These are phyloP conservation scores for Penicillium silybi DNA, from an alignment of 495 filamentous ascomycete species.

Conservation along the genomic window DNA sequence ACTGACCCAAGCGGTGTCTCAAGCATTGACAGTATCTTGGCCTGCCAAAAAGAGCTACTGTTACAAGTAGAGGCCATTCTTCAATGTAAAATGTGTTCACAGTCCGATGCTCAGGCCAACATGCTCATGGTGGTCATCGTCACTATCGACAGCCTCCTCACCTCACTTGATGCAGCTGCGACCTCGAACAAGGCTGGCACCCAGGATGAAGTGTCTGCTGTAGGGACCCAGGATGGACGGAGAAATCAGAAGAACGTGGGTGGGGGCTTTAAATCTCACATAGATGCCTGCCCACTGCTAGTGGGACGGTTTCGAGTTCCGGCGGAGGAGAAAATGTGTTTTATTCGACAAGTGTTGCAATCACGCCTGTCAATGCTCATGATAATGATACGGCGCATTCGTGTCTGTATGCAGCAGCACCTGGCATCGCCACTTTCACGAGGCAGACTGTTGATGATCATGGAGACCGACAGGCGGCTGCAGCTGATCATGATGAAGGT, in stretches of 20 bases:
- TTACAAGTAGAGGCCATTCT: slow-evolving; percentile 29
- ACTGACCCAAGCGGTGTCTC: slow-evolving; percentile 4
- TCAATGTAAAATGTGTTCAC: slow-evolving; percentile 27
- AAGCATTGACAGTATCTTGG: slow-evolving; percentile 31
- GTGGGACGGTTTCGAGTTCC: slow-evolving; percentile 31
- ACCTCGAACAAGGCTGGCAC: neutral
- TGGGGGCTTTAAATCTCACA: slow-evolving; percentile 18
- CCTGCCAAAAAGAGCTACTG: slow-evolving; percentile 27
- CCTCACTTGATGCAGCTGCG: slow-evolving; percentile 23
- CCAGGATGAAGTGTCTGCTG: neutral
- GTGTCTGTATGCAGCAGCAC: slow-evolving; percentile 25
- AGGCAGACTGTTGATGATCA: slow-evolving; percentile 34
- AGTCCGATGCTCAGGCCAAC: slow-evolving; percentile 22
- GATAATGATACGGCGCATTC: slow-evolving; percentile 25
- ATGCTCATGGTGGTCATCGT: slow-evolving; percentile 34
- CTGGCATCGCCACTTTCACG: slow-evolving; percentile 16
- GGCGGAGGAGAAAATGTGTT: slow-evolving; percentile 30
- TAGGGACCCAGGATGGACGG: neutral
- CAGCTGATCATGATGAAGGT: slow-evolving; percentile 34
- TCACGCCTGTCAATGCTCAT: slow-evolving; percentile 25
- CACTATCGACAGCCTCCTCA: slow-evolving; percentile 33
- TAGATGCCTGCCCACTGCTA: slow-evolving; percentile 27
- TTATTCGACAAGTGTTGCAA: slow-evolving; percentile 32
- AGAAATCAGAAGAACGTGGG: neutral
- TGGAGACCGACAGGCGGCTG: slow-evolving; percentile 36